Evolutionary conservation across 441 rosid genomes (phyloP).

Genomic region (Hura crepitans): DNA sequence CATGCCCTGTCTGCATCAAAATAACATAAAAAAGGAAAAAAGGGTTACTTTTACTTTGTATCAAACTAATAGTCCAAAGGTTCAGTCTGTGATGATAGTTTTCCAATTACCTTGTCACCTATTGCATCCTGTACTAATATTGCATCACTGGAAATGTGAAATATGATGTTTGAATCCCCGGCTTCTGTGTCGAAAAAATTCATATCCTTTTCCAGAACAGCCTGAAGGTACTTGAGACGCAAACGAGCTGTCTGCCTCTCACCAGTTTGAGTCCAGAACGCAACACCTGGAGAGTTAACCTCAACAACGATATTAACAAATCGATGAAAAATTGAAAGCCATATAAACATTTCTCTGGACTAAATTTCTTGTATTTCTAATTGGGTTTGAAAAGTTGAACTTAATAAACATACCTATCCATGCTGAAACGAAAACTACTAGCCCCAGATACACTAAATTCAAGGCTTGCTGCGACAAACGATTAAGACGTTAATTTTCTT

Average conservation of each 20-base stretch:
- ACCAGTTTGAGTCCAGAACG: conserved; percentile 78
- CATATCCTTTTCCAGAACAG: conserved; percentile 55
- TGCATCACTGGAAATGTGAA: conserved; percentile 74
- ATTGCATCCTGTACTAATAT: conserved; percentile 83
- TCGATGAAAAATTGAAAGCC: too few species aligned
- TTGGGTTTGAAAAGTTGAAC: neutral
- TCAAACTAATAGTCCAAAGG: too few species aligned
- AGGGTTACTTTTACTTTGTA: neutral
- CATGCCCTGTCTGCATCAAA: conserved; percentile 67
- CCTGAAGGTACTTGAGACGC: conserved; percentile 62
- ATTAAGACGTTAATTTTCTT: neutral
- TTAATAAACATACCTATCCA: conserved; percentile 56
- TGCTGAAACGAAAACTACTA: conserved; percentile 48
- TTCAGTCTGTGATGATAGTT: neutral
- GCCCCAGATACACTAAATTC: conserved; percentile 64
- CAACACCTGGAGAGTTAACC: conserved; percentile 43
- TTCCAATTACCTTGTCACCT: conserved; percentile 62
- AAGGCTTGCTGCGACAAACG: conserved; percentile 51
- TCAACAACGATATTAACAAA: neutral
- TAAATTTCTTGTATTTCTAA: too few species aligned
- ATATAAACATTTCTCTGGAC: neutral
- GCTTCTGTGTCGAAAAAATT: conserved; percentile 69
- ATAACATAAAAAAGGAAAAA: conserved; percentile 17
- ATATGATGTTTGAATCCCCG: conserved; percentile 57
- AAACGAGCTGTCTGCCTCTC: conserved; percentile 77